Evolutionary conservation across 1,284 basidiomycete genomes (phyloP).

Genomic region (Quambalaria eucalypti): DNA sequence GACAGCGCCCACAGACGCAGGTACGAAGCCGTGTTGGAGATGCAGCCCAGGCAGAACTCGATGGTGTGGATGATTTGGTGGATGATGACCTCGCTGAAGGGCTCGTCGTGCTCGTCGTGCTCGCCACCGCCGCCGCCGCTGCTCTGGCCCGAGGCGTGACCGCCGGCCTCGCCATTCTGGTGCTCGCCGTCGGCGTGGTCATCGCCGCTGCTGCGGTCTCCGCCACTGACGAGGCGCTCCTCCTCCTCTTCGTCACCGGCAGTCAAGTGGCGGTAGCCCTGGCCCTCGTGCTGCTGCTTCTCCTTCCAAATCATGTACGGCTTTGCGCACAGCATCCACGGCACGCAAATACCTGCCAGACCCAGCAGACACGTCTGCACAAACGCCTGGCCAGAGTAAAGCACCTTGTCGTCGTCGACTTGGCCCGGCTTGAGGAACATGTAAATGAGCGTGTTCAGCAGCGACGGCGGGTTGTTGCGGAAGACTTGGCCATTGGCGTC

Average conservation of each 20-base stretch:
- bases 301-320: conserved; percentile 92
- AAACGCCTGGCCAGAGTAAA: conserved; percentile 79
- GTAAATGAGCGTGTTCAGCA: conserved; percentile 54
- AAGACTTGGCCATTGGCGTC: conserved; percentile 52
- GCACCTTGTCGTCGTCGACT: conserved; percentile 60
- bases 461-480: conserved; percentile 63
- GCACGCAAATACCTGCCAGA: conserved; percentile 78
- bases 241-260: conserved; percentile 28
- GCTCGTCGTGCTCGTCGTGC: conserved; percentile 52
- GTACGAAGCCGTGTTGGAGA: conserved; percentile 98
- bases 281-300: conserved; percentile 69
- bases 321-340: conserved; percentile 86
- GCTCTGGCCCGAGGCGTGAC: conserved; percentile 54
- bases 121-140: conserved; percentile 59
- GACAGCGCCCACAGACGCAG: conserved; percentile 97
- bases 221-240: conserved; percentile 10
- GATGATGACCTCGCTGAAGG: conserved; percentile 87
- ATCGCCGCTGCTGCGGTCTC: conserved; percentile 50
- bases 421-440: conserved; percentile 45
- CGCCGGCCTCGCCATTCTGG: conserved; percentile 77
- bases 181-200: conserved; percentile 55
- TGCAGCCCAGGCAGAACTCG: conserved; percentile 95
- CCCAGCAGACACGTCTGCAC: conserved; percentile 74
- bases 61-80: conserved; percentile 71
- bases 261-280: conserved; percentile 61